Base-by-base conservation (phyloP, 139 green algal genomes). In the Diplosphaera chodatii region DNA sequence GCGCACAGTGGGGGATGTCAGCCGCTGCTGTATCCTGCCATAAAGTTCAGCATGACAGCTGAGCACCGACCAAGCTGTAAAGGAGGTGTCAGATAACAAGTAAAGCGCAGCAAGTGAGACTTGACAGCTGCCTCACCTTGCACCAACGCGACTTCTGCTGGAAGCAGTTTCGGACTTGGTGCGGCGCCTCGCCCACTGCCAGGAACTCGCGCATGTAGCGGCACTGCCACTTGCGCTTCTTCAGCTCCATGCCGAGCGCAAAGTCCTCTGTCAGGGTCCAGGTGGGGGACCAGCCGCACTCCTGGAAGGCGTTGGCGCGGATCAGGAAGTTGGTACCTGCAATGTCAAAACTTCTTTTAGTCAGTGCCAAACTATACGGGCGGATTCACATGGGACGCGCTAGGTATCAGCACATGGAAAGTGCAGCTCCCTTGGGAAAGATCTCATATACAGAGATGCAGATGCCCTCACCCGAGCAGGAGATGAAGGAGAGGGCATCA, bases 101-200 rank as follows among this genome's bases (percentile, higher is more conserved):
- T n/a, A n/a, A n/a, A n/a, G n/a, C n/a, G n/a, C n/a, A n/a, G n/a
- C n/a, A n/a, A n/a, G n/a, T n/a, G n/a, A n/a, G n/a, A n/a, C n/a
- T n/a, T n/a, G n/a, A n/a, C n/a, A n/a, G n/a, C n/a, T n/a, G 13
- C 4, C 63, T 6, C 48, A 75, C 89, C 79, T 94, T 94, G 83
- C 80, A 84, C 89, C 89, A 94, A 64, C 89, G 86, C 21, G 87
- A 93, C 63, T 87, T 74, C 80, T 94, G 89, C 68, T 90, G 86
- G 82, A 94, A 94, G 79, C 88, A 88, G 64, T 94, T 91, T 55
- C 89, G 83, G 8, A 91, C 80, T 70, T 94, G 84, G 64, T 91
- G 84, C 27, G 89, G 89, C 2, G 89, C 89, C 77, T 93, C 87
- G 28, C 87, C 87, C 40, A 90, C 77, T 16, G 86, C 88, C 77